Conservation (phyloP, 768 basidiomycete species). For the Phanerochaete carnosa region DNA sequence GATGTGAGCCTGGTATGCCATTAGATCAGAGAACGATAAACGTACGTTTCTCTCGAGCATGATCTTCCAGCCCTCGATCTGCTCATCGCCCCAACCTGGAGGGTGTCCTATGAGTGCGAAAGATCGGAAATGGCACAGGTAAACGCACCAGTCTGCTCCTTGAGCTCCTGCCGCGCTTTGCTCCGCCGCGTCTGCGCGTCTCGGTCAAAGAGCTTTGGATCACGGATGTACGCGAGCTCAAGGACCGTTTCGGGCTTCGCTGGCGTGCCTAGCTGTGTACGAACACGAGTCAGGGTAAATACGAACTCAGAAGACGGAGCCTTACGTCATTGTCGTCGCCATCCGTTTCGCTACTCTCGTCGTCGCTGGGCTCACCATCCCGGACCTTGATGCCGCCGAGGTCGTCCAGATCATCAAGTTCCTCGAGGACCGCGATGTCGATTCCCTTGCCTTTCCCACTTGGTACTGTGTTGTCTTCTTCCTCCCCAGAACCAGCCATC, state of each 20-base stretch:
- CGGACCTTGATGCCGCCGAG: slow-evolving; percentile 49
- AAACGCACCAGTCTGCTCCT: slow-evolving; percentile 57
- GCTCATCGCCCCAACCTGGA: slow-evolving; percentile 73
- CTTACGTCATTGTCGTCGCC: slow-evolving; percentile 34
- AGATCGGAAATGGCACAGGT: neutral
- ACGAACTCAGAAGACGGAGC: slow-evolving; percentile 13
- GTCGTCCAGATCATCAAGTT: slow-evolving; percentile 49
- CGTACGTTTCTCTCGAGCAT: slow-evolving; percentile 88
- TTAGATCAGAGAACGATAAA: slow-evolving; percentile 9
- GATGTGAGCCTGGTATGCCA: neutral
- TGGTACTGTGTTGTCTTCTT: slow-evolving; percentile 27
- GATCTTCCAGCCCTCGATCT: slow-evolving; percentile 89
- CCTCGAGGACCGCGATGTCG: slow-evolving; percentile 50
- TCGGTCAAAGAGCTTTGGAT: slow-evolving; percentile 74
- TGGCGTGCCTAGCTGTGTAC: slow-evolving; percentile 23
- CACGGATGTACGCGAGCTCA: slow-evolving; percentile 72
- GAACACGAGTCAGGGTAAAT: neutral
- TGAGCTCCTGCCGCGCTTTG: slow-evolving; percentile 63
- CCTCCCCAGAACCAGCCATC: slow-evolving; percentile 61
- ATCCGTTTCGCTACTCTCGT: slow-evolving; percentile 27
- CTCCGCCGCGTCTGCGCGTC: slow-evolving; percentile 70
- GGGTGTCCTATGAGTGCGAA: neutral
- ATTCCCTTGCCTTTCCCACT: slow-evolving; percentile 24
- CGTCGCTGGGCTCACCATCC: slow-evolving; percentile 55
- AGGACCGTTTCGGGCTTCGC: slow-evolving; percentile 53